Evolutionary conservation across 2,329 filamentous ascomycete species (phyloP), one percentile per base, ranked within the genome.

Genomic region (Aspergillus aculeatinus): DNA sequence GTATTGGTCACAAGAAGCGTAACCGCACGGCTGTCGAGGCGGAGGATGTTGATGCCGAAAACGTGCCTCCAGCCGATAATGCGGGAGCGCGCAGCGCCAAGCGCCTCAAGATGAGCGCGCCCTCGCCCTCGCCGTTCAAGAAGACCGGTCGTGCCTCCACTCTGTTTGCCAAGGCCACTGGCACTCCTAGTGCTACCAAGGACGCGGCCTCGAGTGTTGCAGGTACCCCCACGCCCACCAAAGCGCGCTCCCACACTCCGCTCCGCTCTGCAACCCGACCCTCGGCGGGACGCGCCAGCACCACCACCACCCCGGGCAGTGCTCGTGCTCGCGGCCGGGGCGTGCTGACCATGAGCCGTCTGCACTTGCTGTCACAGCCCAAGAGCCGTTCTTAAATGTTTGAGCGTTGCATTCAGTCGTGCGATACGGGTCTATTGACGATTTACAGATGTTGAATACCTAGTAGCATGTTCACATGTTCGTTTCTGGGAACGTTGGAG

Each of bases 301-400:
- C 66, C 19, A 54, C 59, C 4, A 65, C 69, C 19, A 74, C 73
- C 39, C 72, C 73, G 12, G 68, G 67, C 14, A 74, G 71, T 50
- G 67, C 69, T 19, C 70, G 66, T 39, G 60, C 70, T 52, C 76
- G 68, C 58, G 66, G 59, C 27, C 71, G 67, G 21, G 66, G 69
- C 19, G 69, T 74, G 19, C 68, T 81, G 55, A 82, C 75, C 57
- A 67, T 81, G 65, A 80, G 77, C 60, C 77, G 80, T 29, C 67
- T 82, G 67, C 80, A 81, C 60, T 75, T 81, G 75, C 72, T 82
- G 35, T 71, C 78, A 16, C 76, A 76, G 59, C 80, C 80, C 2
- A 82, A 81, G 69, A 66, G 72, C 44, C 75, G 76, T 29, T 59
- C 67, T 60, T 76, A 65, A 51, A 50, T 51, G 25, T 35, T 52